These are phyloP conservation scores for Aotearoamyces nothofagi DNA, from an alignment of 2,329 filamentous ascomycete genomes.

Conservation along the genomic window DNA sequence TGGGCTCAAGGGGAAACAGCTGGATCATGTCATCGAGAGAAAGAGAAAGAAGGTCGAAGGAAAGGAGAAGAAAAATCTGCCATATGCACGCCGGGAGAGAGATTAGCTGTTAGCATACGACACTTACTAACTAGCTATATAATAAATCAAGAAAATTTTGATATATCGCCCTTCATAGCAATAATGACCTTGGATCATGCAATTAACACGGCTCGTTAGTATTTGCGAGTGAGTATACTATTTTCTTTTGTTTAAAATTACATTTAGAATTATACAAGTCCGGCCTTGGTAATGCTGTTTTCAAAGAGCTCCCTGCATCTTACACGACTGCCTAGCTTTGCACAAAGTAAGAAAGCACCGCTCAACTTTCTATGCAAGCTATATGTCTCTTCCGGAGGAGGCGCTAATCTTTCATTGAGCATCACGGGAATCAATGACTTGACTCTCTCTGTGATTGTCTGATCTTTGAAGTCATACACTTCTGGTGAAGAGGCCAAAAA, in stretches of 20 bases:
- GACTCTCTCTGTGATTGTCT: slow-evolving; percentile 94
- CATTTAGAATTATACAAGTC: slow-evolving; percentile 4
- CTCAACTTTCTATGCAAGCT: slow-evolving; percentile 88
- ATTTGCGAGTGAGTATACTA: too few species aligned
- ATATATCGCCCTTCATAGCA: too few species aligned
- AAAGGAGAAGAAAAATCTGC: slow-evolving; percentile 72
- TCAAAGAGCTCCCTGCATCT: slow-evolving; percentile 69
- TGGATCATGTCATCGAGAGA: slow-evolving; percentile 72
- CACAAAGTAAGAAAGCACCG: slow-evolving; percentile 87
- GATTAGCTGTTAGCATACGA: too few species aligned
- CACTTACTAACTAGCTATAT: too few species aligned
- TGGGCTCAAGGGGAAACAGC: slow-evolving; percentile 71
- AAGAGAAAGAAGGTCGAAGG: slow-evolving; percentile 77
- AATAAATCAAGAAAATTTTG: too few species aligned
- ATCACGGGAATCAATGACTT: slow-evolving; percentile 81
- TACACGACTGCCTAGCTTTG: slow-evolving; percentile 69
- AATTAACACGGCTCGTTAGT: too few species aligned
- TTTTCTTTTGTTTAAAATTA: neutral
- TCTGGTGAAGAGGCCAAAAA: slow-evolving; percentile 65
- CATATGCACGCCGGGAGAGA: slow-evolving; percentile 34
- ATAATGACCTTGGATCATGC: too few species aligned
- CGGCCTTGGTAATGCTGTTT: slow-evolving; percentile 18
- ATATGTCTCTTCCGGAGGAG: slow-evolving; percentile 95
- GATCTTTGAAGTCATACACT: slow-evolving; percentile 81
- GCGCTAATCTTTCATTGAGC: slow-evolving; percentile 74